Evolutionary conservation across 805 yeast species (phyloP), one percentile per base, ranked within the genome.

Genomic region (Candida germanica): DNA sequence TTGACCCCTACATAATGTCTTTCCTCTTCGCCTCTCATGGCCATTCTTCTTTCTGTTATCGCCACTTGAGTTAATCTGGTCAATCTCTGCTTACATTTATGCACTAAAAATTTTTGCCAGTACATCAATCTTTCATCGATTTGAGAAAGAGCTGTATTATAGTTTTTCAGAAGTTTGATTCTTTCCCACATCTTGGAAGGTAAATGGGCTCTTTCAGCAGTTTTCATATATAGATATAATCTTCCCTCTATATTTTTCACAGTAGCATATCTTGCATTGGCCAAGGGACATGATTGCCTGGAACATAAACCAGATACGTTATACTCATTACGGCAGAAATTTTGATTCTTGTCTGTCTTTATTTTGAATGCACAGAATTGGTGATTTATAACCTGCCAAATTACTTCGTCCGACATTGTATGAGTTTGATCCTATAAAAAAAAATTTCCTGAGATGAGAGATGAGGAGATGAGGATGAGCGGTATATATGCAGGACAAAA

Each of bases 121-220:
- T 91, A 88, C 34, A 83, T 69, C 43, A 93, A 70, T 49, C 87
- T 86, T 41, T 80, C 81, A 60, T 91, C 98, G 38, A 93, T 77
- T 61, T 93, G 99, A 45, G 75, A 74, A 53, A 93, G 71, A 1
- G 98, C 98, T 58, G 77, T 84, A 35, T 82, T 74, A 59, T 88
- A 93, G 61, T 93, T 89, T 62, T 87, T 88, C 31, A 93, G 84
- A 42, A 93, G 72, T 60, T 82, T 84, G 55, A 93, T 83, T 53
- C 97, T 77, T 64, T 93, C 97, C 99, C 99, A 93, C 58, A 87
- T 68, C 51, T 84, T 83, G 29, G 85, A 79, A 10, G 99, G 99
- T 45, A 88, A 85, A 58, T 93, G 98, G 14, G 95, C 94, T 65
- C 99, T 80, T 67, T 93, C 99, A 1, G 94, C 95, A 1, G 98